Evolutionary conservation across 2,329 filamentous ascomycete genomes (phyloP), one percentile per base, ranked within the genome.

Genomic region (Corniculantispora saksenae): DNA sequence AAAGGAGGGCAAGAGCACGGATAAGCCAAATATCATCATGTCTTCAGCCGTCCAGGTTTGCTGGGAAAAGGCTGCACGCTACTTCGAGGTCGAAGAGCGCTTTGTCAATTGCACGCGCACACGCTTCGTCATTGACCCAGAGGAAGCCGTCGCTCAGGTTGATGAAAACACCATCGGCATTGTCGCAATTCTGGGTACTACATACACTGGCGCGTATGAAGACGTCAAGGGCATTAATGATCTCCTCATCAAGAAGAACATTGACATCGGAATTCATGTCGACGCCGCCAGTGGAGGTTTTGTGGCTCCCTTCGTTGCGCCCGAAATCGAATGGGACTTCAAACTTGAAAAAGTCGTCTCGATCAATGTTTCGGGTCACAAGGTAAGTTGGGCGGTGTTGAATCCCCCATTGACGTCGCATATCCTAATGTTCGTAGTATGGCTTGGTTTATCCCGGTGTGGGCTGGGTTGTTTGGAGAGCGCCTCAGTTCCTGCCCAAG

Each of bases 201-300:
- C 94, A 0, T 97, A 97, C 79, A 97, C 94, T 0, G 94, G 94
- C 5, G 91, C 97, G 81, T 97, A 98, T 72, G 94, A 97, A 79
- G 93, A 97, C 72, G 89, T 94, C 74, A 94, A 97, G 83, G 89
- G 86, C 13, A 91, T 98, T 78, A 97, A 97, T 72, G 93, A 97
- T 75, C 82, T 97, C 53, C 83, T 98, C 40, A 76, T 93, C 6
- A 82, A 93, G 82, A 89, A 84, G 65, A 83, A 86, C 48, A 83
- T 97, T 54, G 90, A 97, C 71, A 88, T 89, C 29, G 91, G 93
- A 1, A 97, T 98, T 70, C 94, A 98, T 76, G 93, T 98, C 56
- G 94, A 98, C 73, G 94, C 94, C 35, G 94, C 94, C 15, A 93
- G 89, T 64, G 94, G 94, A 72, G 94, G 94, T 4, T 97, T 98